A percentile compares a stretch with the other conserved stretches of the same genome.
These are phyloP conservation scores for Skeletonema potamos DNA, from an alignment of 108 stramenopile species.

Conservation along the genomic window DNA sequence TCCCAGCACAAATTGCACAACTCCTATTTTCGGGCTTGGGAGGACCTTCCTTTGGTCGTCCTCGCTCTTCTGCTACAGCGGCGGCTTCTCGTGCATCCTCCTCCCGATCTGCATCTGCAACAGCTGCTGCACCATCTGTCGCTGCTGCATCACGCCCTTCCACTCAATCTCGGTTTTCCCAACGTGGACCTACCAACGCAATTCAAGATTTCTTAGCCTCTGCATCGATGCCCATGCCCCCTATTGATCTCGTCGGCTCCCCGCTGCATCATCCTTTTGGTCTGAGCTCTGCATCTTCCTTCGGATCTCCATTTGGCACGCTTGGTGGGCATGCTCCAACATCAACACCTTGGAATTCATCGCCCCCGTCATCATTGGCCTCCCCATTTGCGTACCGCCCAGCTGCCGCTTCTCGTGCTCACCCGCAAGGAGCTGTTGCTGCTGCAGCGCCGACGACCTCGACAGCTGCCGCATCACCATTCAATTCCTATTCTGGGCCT, in stretches of 20 bases:
- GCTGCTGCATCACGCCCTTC: neutral
- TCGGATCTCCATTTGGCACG: neutral
- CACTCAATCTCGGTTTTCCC: neutral
- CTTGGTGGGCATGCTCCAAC: neutral
- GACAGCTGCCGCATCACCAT: neutral
- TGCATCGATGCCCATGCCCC: neutral
- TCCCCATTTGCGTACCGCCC: neutral
- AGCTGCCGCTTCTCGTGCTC: neutral
- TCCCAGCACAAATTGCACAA: conserved; percentile 47
- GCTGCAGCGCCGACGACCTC: neutral
- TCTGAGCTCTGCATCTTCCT: neutral
- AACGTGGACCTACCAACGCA: neutral
- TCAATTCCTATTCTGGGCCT: neutral
- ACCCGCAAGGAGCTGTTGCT: neutral
- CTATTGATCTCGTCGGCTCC: neutral
- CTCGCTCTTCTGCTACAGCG: neutral
- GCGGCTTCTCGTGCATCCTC: conserved; percentile 2
- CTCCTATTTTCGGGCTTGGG: conserved; percentile 44
- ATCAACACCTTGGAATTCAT: conserved; percentile 1
- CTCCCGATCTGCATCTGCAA: neutral
- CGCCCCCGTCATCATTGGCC: conserved; percentile 2
- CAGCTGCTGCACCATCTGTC: neutral
- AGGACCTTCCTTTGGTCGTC: conserved; percentile 19
- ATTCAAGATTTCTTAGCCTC: no score
- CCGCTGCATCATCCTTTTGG: neutral